Evolutionary conservation across 129 eudicot species (phyloP), one percentile per base, ranked within the genome.

Genomic region (Arctium minus): DNA sequence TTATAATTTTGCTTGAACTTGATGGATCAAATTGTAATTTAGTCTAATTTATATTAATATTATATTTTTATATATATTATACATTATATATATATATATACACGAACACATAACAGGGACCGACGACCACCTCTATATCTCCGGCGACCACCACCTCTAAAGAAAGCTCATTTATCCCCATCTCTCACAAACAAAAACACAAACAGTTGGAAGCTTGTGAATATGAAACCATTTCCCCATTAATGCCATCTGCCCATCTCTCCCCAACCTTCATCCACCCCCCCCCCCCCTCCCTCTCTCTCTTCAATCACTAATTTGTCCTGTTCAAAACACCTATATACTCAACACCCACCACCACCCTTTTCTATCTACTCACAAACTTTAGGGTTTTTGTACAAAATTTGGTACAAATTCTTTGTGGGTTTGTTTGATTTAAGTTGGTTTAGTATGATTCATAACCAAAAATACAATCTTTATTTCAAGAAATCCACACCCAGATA

Each of bases 231-330:
- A 72, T 67, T 71, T 60, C 38, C 39, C 86, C 84, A 74, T 88
- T 82, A 88, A 88, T 88, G 76, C n/a, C n/a, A n/a, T n/a, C n/a
- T n/a, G n/a, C n/a, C 77, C 77, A 76, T 70, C 62, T 85, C 56
- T 77, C 76, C 39, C 88, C 88, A 37, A 87, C 90, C 82, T 74
- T 85, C 91, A 72, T 32, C 79, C 69, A 74, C 79, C 27, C 27
- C 0, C 27, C 0, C 27, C 0, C 64, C 10, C 29, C 4, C 67
- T n/a, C 38, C 6, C 64, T 75, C 50, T 50, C 62, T 40, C 56
- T 75, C 50, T 75, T 18, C 77, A 15, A 73, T 39, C n/a, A 38
- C 35, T 17, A 38, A 22, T 73, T 27, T 73, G 30, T 50, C 44
- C 77, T 22, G 56, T 18, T n/a, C 53, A 17, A 73, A 38, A 6